Percentiles rank a stretch among this genome's conserved stretches.
Conservation (phyloP, 1,139 yeast genomes). For the Yamadazyma songkhlaensis region DNA sequence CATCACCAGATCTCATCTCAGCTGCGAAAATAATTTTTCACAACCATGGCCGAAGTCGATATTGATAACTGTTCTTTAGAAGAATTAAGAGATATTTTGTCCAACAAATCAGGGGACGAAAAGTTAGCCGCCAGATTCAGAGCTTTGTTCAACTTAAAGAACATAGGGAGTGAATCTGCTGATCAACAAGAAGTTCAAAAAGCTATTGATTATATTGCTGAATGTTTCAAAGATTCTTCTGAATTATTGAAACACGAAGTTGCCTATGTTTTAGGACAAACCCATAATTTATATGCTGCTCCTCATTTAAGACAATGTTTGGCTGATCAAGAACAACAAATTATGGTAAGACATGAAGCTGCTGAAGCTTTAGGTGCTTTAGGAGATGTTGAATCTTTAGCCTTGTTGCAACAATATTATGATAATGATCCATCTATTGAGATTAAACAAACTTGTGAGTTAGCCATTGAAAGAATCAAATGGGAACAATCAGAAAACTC, state of each 20-base stretch:
- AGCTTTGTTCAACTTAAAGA: conserved; percentile 87
- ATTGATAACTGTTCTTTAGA: conserved; percentile 58
- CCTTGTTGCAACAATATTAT: conserved; percentile 59
- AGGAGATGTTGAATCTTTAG: conserved; percentile 77
- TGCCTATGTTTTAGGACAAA: conserved; percentile 97
- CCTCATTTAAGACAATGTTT: conserved; percentile 73
- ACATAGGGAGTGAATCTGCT: conserved; percentile 64
- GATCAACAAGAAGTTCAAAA: conserved; percentile 48
- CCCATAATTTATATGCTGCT: conserved; percentile 77
- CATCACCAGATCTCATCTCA: conserved; percentile 5
- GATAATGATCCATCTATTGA: conserved; percentile 78
- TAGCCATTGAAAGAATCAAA: conserved; percentile 89
- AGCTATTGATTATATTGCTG: conserved; percentile 86
- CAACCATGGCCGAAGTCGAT: conserved; percentile 29
- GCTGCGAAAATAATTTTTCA: background rate
- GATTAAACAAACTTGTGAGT: conserved; percentile 95
- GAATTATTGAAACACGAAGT: conserved; percentile 96
- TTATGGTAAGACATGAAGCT: conserved; percentile 99
- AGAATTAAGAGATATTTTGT: conserved; percentile 65
- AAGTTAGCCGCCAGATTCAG: conserved; percentile 86
- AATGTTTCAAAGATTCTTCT: conserved; percentile 74
- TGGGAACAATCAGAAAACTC: conserved; percentile 81
- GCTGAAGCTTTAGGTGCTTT: conserved; percentile 98
- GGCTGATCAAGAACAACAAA: conserved; percentile 65
- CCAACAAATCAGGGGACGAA: conserved; percentile 61